Percentiles rank a stretch among this genome's conserved stretches.
These are phyloP conservation scores for Lactarius quietus DNA, from an alignment of 768 basidiomycete genomes.

Conservation along the genomic window DNA sequence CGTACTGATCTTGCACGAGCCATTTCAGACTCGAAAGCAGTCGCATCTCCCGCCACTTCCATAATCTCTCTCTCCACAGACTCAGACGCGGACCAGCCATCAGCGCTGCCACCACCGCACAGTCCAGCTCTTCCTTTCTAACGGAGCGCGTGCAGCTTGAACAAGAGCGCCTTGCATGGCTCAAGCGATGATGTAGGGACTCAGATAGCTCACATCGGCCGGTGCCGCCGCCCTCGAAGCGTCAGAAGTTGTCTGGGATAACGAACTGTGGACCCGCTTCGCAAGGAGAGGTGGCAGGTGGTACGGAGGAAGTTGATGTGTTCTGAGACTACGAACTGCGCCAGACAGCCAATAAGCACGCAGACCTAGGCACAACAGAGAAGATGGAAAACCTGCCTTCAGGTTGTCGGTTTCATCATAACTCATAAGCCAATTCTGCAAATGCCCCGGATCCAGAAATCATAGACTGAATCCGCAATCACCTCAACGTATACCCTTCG, in stretches of 20 bases:
- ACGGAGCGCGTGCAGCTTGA: conserved; percentile 77
- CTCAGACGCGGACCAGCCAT: not conserved
- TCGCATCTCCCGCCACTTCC: conserved; percentile 21
- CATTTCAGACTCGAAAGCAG: conserved; percentile 44
- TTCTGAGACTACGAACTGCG: conserved; percentile 78
- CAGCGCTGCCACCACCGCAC: not conserved
- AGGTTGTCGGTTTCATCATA: conserved; percentile 42
- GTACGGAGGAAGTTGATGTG: conserved; percentile 28
- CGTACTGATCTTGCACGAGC: conserved; percentile 46
- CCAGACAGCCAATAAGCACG: conserved; percentile 65
- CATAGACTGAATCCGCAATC: too few relatives aligned
- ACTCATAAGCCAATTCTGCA: conserved; percentile 16
- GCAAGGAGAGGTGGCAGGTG: not conserved
- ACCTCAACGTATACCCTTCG: conserved; percentile 69
- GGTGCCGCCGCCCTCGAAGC: conserved; percentile 21
- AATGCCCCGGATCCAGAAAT: conserved; percentile 45
- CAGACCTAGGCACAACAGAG: conserved; percentile 44
- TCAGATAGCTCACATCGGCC: conserved; percentile 30
- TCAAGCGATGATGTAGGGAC: conserved; percentile 50
- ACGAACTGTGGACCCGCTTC: not conserved
- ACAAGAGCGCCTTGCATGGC: conserved; percentile 67
- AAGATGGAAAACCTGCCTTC: conserved; percentile 61
- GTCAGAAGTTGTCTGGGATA: conserved; percentile 10
- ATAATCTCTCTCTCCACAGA: conserved; percentile 22
- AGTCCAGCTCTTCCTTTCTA: conserved; percentile 36